Evolutionary conservation across 768 basidiomycete species (phyloP).

Genomic region (Antrodiella citrinella): DNA sequence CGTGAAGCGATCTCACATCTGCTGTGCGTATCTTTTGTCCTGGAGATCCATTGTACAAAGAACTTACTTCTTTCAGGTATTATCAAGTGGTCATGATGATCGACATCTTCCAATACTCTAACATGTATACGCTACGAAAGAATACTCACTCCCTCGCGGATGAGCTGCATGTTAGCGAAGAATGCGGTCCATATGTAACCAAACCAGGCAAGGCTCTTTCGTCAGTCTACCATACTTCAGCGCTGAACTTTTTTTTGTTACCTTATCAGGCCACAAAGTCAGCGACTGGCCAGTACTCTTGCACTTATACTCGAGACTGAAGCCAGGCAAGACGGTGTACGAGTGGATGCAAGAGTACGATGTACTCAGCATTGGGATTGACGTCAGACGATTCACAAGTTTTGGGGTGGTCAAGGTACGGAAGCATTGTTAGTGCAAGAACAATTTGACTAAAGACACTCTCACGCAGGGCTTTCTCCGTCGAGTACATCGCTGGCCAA

Average conservation of each 20-base stretch:
- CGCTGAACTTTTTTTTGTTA: no score
- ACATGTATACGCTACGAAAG: constrained; percentile 90
- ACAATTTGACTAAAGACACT: background rate
- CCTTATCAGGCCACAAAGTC: background rate
- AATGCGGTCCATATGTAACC: constrained; percentile 90
- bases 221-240: no score
- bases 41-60: background rate
- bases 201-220: constrained; percentile 46
- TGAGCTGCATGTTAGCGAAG: constrained; percentile 74
- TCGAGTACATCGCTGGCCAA: constrained; percentile 88
- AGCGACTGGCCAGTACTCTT: constrained; percentile 84
- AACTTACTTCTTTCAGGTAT: constrained; percentile 31
- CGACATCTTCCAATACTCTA: constrained; percentile 96
- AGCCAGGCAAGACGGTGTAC: constrained; percentile 72
- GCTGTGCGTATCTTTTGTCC: constrained; percentile 72
- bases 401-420: constrained; percentile 93
- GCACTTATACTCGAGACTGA: constrained; percentile 78
- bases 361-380: constrained; percentile 68
- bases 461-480: constrained; percentile 73
- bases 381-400: constrained; percentile 89
- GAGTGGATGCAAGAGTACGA: constrained; percentile 83
- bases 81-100: constrained; percentile 96
- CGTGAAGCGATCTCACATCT: constrained; percentile 88
- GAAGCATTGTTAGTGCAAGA: background rate
- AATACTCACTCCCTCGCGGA: constrained; percentile 83